A percentile compares a stretch with the other conserved stretches of the same genome.
Conservation (phyloP, 441 rosid genomes). For the Gossypium laxum region DNA sequence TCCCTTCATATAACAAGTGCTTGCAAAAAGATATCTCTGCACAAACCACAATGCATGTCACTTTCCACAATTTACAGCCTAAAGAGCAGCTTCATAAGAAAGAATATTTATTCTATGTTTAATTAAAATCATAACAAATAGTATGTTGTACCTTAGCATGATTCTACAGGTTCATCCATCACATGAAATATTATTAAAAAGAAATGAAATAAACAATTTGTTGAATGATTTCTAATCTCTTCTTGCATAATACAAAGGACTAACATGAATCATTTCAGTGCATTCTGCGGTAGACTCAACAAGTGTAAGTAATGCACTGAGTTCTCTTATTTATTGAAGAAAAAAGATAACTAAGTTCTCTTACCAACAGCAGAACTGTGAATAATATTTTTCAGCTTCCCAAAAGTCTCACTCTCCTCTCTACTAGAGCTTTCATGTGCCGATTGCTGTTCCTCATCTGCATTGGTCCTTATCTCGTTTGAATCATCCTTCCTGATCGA, state of each 20-base stretch:
- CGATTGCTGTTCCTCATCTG: constrained; percentile 23
- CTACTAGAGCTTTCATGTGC: constrained; percentile 20
- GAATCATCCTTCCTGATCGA: constrained; percentile 25
- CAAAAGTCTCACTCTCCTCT: constrained; percentile 22
- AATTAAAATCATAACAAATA: background rate
- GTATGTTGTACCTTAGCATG: background rate
- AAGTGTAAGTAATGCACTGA: constrained; percentile 3
- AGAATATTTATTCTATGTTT: background rate
- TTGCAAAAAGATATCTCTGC: constrained; percentile 35
- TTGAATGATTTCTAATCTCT: background rate
- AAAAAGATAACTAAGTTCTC: constrained; percentile 16
- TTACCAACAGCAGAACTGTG: constrained; percentile 49
- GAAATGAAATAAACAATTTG: background rate
- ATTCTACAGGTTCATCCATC: background rate
- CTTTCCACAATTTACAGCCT: constrained; percentile 12
- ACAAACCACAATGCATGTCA: constrained; percentile 25
- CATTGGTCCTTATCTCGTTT: constrained; percentile 23
- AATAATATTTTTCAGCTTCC: constrained; percentile 26
- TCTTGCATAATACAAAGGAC: background rate
- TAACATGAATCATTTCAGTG: background rate
- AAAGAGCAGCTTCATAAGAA: constrained; percentile 4
- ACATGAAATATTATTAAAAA: background rate
- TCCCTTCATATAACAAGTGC: constrained; percentile 41
- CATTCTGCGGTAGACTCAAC: constrained; percentile 8
- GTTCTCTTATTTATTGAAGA: constrained; percentile 25